Evolutionary conservation across 441 rosid genomes (phyloP).

Genomic region (Pelargonium australe): DNA sequence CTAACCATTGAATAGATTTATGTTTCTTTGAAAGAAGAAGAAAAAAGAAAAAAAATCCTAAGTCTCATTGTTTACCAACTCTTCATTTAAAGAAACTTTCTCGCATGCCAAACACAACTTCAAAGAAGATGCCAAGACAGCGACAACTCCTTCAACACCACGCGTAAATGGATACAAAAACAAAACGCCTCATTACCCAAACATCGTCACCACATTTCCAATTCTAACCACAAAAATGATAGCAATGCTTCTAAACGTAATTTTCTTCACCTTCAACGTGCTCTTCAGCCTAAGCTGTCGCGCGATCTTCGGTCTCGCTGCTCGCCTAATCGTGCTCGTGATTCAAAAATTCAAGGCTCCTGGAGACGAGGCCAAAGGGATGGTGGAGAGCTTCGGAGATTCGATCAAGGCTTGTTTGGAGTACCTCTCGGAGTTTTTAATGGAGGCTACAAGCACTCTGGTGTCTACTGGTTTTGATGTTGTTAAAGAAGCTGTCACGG

Average conservation of each 20-base stretch:
- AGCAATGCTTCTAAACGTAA: constrained; percentile 20
- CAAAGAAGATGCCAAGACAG: background rate
- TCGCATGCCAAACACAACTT: background rate
- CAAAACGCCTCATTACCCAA: background rate
- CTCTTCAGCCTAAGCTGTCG: constrained; percentile 26
- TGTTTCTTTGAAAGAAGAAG: too few species aligned
- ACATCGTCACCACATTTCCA: background rate
- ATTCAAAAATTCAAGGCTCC: constrained; percentile 32
- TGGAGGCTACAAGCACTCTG: constrained; percentile 18
- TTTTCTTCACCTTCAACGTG: constrained; percentile 25
- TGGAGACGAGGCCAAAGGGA: constrained; percentile 27
- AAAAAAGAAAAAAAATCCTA: too few species aligned
- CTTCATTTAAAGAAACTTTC: background rate
- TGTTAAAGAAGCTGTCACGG: constrained; percentile 18
- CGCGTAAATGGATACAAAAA: background rate
- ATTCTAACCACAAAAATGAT: constrained; percentile 20
- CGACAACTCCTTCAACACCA: background rate
- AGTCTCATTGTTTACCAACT: background rate
- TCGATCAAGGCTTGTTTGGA: constrained; percentile 26
- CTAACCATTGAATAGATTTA: too few species aligned
- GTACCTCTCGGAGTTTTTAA: constrained; percentile 20
- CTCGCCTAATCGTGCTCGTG: constrained; percentile 24
- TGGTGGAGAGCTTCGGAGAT: constrained; percentile 24
- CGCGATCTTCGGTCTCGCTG: constrained; percentile 23
- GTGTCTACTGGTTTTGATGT: constrained; percentile 27